Evolutionary conservation across 2,329 filamentous ascomycete species (phyloP).

Genomic region (Drechslerella dactyloides): DNA sequence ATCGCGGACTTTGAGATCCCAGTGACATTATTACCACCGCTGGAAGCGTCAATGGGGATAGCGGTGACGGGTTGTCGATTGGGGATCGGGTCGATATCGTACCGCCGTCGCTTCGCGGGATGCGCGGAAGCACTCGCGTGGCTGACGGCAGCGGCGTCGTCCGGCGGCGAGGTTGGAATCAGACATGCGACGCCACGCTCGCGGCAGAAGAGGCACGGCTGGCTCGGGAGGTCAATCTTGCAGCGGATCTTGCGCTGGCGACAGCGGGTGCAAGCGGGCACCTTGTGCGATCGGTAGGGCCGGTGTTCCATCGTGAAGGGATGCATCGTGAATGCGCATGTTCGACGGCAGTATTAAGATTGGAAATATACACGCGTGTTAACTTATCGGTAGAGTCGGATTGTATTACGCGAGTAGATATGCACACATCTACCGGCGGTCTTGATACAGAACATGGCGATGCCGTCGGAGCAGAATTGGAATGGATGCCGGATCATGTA

Average conservation of each 20-base stretch:
- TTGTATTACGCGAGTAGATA: no score
- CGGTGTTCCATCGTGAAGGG: slow-evolving; percentile 56
- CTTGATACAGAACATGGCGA: no score
- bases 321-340: slow-evolving; percentile 8
- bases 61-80: background rate
- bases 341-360: background rate
- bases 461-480: no score
- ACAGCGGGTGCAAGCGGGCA: slow-evolving; percentile 68
- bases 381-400: no score
- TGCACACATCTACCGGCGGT: no score
- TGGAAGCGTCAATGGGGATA: background rate
- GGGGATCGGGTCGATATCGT: slow-evolving; percentile 13
- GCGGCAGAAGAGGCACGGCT: slow-evolving; percentile 66
- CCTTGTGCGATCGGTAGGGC: slow-evolving; percentile 68
- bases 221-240: slow-evolving; percentile 64
- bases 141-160: slow-evolving; percentile 47
- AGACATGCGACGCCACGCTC: slow-evolving; percentile 66
- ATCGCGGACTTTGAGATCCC: slow-evolving; percentile 59
- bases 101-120: slow-evolving; percentile 36
- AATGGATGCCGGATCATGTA: no score
- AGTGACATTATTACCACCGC: slow-evolving; percentile 57
- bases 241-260: slow-evolving; percentile 69
- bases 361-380: background rate
- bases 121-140: background rate
- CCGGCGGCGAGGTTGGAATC: slow-evolving; percentile 34